Conservation (phyloP, 768 basidiomycete species). For the Phlebiopsis gigantea region DNA sequence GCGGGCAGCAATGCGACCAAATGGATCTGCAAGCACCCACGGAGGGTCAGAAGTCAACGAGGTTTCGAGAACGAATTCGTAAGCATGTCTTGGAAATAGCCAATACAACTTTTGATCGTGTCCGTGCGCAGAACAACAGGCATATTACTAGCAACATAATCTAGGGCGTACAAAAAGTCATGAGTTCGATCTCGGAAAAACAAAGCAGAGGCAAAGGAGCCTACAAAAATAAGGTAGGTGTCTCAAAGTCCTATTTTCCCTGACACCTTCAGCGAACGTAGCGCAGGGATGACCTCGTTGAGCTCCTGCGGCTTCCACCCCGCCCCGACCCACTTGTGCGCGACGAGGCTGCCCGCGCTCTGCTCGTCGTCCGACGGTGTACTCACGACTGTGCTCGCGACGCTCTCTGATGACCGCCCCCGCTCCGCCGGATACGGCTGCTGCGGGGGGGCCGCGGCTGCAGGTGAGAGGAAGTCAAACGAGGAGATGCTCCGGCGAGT, state of each 20-base stretch:
- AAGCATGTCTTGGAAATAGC: background rate
- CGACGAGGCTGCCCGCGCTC: background rate
- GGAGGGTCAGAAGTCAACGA: too few relatives aligned
- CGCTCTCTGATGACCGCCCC: background rate
- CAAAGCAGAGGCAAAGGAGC: background rate
- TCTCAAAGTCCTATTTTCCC: background rate
- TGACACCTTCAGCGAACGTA: conserved; percentile 7
- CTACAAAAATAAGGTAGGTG: background rate
- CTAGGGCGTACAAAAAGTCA: background rate
- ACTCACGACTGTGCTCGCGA: background rate
- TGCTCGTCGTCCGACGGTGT: background rate
- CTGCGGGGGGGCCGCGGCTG: background rate
- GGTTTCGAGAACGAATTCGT: background rate
- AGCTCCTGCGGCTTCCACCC: conserved; percentile 12
- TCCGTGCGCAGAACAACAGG: background rate
- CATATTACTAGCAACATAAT: background rate
- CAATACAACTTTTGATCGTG: background rate
- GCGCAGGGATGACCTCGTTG: conserved; percentile 7
- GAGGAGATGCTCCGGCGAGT: background rate
- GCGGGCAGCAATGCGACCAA: too few relatives aligned
- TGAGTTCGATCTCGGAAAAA: background rate
- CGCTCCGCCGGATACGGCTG: background rate
- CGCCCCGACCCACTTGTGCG: conserved; percentile 8
- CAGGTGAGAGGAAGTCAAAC: background rate
- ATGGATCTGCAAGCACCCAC: too few relatives aligned